These are phyloP conservation scores for Aspergillus tanneri DNA, from an alignment of 2,329 filamentous ascomycete genomes.

Conservation along the genomic window DNA sequence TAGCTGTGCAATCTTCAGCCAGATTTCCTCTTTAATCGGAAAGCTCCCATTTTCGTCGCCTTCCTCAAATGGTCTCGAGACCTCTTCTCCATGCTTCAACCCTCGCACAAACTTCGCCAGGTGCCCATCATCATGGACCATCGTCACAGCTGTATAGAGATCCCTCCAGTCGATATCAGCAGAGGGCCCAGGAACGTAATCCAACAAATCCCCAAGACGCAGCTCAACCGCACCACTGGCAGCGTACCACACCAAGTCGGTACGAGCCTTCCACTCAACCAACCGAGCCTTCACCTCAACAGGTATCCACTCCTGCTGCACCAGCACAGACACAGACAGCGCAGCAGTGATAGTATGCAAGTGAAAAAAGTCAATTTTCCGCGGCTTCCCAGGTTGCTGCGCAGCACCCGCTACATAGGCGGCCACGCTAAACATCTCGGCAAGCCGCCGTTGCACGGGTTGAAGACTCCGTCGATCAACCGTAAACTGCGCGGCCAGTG, in stretches of 20 bases:
- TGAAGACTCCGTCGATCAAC: not conserved
- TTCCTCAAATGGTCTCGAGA: not conserved
- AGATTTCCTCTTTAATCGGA: conserved; percentile 4
- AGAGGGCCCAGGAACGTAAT: not conserved
- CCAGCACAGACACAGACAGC: not conserved
- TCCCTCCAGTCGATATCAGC: not conserved
- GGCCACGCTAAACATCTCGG: conserved; percentile 1
- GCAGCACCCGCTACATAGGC: conserved; percentile 2
- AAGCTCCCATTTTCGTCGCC: not conserved
- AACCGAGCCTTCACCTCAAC: not conserved
- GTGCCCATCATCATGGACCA: conserved; percentile 5
- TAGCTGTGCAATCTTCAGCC: conserved; percentile 4
- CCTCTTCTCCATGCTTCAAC: not conserved
- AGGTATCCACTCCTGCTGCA: not conserved
- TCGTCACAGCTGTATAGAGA: not conserved
- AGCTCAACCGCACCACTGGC: not conserved
- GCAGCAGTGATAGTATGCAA: conserved; percentile 1
- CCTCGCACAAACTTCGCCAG: conserved; percentile 5
- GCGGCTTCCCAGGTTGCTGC: not conserved
- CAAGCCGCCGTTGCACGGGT: not conserved
- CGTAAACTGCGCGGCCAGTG: not conserved
- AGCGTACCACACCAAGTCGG: conserved; percentile 2
- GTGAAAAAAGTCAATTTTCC: conserved; percentile 8
- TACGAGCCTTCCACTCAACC: conserved; percentile 5
- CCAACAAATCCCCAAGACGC: not conserved